These are phyloP conservation scores for Blepharisma stoltei DNA, from an alignment of 73 alveolate genomes.

Conservation along the genomic window DNA sequence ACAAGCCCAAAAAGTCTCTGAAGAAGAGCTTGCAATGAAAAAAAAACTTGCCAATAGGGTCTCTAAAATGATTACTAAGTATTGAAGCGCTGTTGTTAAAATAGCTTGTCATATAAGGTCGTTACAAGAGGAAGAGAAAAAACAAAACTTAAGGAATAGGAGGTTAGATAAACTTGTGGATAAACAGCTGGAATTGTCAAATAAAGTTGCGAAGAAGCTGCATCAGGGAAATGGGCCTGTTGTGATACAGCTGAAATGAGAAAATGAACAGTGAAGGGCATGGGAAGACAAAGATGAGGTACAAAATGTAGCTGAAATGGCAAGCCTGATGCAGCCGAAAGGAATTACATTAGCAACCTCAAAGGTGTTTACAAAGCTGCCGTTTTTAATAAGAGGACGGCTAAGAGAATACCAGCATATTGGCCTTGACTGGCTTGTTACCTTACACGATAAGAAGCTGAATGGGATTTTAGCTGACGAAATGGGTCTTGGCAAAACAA, in stretches of 20 bases:
- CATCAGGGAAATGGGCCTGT: constrained; percentile 25
- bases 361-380: constrained; percentile 78
- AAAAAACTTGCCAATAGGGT: constrained; percentile 53
- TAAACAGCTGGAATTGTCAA: constrained; percentile 74
- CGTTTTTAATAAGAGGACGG: constrained; percentile 82
- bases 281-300: constrained; percentile 35
- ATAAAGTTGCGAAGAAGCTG: constrained; percentile 82
- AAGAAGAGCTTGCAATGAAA: constrained; percentile 52
- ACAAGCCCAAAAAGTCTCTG: constrained; percentile 42
- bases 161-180: constrained; percentile 72
- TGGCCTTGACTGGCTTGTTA: constrained; percentile 98
- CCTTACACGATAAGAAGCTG: constrained; percentile 94
- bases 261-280: constrained; percentile 35
- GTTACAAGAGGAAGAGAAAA: constrained; percentile 74
- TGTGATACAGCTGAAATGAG: constrained; percentile 2
- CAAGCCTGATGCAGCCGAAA: constrained; percentile 66
- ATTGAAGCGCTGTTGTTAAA: constrained; percentile 85
- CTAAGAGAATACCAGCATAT: constrained; percentile 93
- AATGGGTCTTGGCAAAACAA: constrained; percentile 95
- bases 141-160: constrained; percentile 65
- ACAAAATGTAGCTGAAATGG: constrained; percentile 74
- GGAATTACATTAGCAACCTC: constrained; percentile 60
- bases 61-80: constrained; percentile 67
- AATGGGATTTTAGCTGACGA: constrained; percentile 99
- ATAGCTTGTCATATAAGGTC: constrained; percentile 74